These are phyloP conservation scores for Candida oleophila DNA, from an alignment of 805 yeast species.

Conservation along the genomic window DNA sequence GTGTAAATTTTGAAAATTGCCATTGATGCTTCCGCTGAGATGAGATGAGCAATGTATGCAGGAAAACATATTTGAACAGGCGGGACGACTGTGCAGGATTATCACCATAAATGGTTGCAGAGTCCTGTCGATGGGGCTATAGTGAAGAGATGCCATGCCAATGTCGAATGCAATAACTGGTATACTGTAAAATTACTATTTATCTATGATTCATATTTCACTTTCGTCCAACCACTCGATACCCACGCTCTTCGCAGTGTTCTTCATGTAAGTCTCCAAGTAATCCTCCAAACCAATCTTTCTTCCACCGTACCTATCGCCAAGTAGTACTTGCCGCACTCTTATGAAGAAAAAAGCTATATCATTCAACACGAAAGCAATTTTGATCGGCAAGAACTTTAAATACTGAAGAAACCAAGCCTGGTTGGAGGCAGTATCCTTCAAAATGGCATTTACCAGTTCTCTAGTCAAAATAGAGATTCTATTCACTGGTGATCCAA, in stretches of 20 bases:
- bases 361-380: constrained; percentile 26
- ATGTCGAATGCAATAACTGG: too few relatives aligned
- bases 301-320: constrained; percentile 30
- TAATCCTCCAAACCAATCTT: constrained; percentile 44
- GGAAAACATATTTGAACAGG: background rate
- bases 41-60: background rate
- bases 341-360: constrained; percentile 32
- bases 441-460: constrained; percentile 36
- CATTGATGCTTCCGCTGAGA: background rate
- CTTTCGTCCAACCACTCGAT: constrained; percentile 23
- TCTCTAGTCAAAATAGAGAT: constrained; percentile 59
- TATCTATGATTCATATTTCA: background rate
- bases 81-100: background rate
- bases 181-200: too few relatives aligned
- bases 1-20: background rate
- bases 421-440: constrained; percentile 9
- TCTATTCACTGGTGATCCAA: constrained; percentile 75
- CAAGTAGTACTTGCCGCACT: constrained; percentile 30
- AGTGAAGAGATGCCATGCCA: too few relatives aligned
- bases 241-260: constrained; percentile 44
- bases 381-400: constrained; percentile 18
- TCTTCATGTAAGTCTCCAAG: constrained; percentile 42
- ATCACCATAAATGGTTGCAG: background rate
- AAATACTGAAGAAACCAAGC: constrained; percentile 8
- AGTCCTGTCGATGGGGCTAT: too few relatives aligned